Base-by-base conservation (phyloP, 2,329 filamentous ascomycete genomes). In the Cladophialophora chaetospira region DNA sequence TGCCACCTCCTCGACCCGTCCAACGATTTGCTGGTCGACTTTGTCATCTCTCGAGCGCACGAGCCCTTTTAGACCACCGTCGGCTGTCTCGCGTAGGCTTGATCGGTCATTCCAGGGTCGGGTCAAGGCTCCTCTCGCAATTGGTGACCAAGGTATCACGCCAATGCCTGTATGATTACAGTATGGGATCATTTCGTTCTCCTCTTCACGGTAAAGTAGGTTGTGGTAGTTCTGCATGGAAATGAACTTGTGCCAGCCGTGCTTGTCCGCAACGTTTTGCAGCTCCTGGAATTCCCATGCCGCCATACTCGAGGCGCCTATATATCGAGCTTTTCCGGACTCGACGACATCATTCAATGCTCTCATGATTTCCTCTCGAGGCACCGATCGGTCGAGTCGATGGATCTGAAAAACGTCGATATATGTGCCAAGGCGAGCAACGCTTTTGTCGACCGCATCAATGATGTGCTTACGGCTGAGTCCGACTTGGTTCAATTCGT, bases 401-500 rank as follows among this genome's bases (percentile, higher is more conserved):
- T 80, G 78, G 57, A 80, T 80, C 53, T 79, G 75, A 23, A 79
- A 70, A 13, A 80, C 66, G 57, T 81, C 77, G 19, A 81, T 73
- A 63, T 81, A 80, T 1, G 71, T 71, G 15, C 71, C 71, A 33
- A 79, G 67, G 25, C 77, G 71, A 56, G 71, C 68, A 19, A 80
- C 69, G 11, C 71, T 68, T 44, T 72, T 74, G 45, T 86, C 77
- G 5, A 87, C 84, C 0, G 82, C 82, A 62, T 82, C 78, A 61
- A 87, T 79, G 61, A 87, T 83, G 60, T 83, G 79, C 65, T 82
- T 83, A n/a, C 85, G 74, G 31, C 77, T 81, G 40, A 87, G 71
- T 0, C 68, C 68, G 11, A 68, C 65, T 53, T 66, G 66, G 44
- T 79, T 79, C n/a, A 78, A 72, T 54, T 62, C 36, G 11, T 63